phyloP scores from a whole-genome alignment of 2,329 filamentous ascomycete species.

The Curvularia sp. region DNA sequence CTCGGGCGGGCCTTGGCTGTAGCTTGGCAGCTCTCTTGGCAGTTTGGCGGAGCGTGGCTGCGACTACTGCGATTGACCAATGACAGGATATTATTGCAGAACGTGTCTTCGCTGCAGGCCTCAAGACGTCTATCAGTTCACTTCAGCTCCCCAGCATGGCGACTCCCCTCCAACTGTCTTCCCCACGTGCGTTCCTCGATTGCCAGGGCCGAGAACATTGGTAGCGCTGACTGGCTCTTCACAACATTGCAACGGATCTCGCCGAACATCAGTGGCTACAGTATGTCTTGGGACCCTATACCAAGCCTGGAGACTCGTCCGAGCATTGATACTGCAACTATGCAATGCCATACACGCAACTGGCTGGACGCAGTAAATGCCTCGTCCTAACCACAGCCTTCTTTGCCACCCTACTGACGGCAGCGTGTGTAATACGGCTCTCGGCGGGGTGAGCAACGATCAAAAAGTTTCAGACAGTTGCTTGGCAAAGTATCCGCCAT shows the following conservation, averaged over 20 bases:
- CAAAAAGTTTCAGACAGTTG: neutral
- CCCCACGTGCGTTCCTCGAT: neutral
- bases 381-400: neutral
- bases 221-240: neutral
- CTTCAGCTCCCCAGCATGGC: neutral
- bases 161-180: neutral
- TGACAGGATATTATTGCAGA: neutral
- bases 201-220: neutral
- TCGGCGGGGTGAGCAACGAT: neutral
- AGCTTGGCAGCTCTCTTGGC: neutral
- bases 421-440: neutral
- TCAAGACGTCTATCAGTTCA: neutral
- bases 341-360: neutral
- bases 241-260: neutral
- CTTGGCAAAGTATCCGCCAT: neutral
- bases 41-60: neutral
- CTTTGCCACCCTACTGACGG: neutral
- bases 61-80: neutral
- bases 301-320: neutral
- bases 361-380: neutral
- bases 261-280: neutral
- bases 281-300: neutral
- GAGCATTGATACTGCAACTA: neutral
- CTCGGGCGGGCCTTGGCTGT: conserved; percentile 4
- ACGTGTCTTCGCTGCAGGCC: neutral